These are phyloP conservation scores for Lithospermum erythrorhizon DNA, from an alignment of 257 asterid genomes.

Conservation along the genomic window DNA sequence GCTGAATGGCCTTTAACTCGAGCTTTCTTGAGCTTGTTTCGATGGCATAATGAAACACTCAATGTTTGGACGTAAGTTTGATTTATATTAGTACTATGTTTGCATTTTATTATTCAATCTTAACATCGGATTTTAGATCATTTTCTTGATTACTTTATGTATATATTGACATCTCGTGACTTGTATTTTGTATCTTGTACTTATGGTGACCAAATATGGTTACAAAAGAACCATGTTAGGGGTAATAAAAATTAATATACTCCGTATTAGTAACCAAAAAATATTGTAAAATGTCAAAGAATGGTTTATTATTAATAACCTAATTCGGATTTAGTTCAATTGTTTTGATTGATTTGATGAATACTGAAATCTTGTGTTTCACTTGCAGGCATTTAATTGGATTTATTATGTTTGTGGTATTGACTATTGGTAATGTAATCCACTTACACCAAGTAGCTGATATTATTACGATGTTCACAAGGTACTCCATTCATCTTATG, in stretches of 20 bases:
- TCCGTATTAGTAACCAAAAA: no score
- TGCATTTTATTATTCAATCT: background rate
- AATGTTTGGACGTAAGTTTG: conserved; percentile 90
- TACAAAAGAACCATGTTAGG: no score
- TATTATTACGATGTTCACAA: conserved; percentile 59
- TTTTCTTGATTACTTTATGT: no score
- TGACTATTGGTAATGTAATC: conserved; percentile 48
- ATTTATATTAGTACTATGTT: background rate
- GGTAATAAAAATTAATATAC: no score
- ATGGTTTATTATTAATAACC: no score
- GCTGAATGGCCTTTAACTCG: conserved; percentile 70
- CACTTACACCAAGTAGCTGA: conserved; percentile 62
- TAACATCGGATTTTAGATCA: background rate
- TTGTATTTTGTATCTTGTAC: no score
- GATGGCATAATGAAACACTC: conserved; percentile 97
- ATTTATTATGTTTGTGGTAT: conserved; percentile 52
- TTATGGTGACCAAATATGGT: no score
- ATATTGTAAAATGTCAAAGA: no score
- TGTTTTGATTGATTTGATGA: background rate
- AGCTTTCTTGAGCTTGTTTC: conserved; percentile 71
- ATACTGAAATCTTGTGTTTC: background rate
- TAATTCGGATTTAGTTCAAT: background rate
- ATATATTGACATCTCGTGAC: no score
- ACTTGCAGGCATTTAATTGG: conserved; percentile 76
- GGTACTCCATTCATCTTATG: conserved; percentile 22